Conservation (phyloP, 305 asterid genomes). For the Ajuga reptans region DNA sequence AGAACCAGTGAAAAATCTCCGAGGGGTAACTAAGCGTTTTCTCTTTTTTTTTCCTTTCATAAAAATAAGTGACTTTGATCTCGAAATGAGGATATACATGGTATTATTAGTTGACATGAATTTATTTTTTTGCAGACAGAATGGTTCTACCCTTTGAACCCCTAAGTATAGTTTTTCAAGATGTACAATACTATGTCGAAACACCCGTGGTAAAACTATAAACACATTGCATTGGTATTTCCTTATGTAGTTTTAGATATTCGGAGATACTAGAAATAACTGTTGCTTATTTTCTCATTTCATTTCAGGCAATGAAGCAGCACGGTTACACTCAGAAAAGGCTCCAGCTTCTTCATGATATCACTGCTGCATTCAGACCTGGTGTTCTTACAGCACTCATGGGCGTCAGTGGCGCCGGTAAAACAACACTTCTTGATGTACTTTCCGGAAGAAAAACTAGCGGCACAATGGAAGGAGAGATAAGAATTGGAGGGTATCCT, state of each 20-base stretch:
- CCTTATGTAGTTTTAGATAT: not conserved
- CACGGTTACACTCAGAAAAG: constrained; percentile 42
- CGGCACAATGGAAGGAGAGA: constrained; percentile 60
- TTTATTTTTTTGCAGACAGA: constrained; percentile 30
- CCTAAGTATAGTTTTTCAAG: constrained; percentile 44
- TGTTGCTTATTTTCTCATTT: constrained; percentile 14
- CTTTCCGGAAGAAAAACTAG: constrained; percentile 77
- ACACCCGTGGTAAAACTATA: constrained; percentile 40
- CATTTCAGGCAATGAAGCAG: constrained; percentile 51
- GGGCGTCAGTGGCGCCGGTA: constrained; percentile 89
- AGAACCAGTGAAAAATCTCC: constrained; percentile 4
- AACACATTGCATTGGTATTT: not conserved
- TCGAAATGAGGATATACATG: not conserved
- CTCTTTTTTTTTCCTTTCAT: not conserved
- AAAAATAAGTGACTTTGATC: not conserved
- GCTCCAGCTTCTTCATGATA: constrained; percentile 51
- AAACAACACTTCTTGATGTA: constrained; percentile 75
- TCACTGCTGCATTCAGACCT: constrained; percentile 62
- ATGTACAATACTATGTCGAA: constrained; percentile 54
- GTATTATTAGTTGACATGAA: not conserved
- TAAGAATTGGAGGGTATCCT: constrained; percentile 61
- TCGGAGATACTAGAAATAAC: not conserved
- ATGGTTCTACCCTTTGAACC: constrained; percentile 57
- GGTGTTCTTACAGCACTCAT: constrained; percentile 72
- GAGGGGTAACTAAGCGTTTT: constrained; percentile 18